Evolutionary conservation across 2,329 filamentous ascomycete genomes (phyloP).

Genomic region (Nemania abortiva): DNA sequence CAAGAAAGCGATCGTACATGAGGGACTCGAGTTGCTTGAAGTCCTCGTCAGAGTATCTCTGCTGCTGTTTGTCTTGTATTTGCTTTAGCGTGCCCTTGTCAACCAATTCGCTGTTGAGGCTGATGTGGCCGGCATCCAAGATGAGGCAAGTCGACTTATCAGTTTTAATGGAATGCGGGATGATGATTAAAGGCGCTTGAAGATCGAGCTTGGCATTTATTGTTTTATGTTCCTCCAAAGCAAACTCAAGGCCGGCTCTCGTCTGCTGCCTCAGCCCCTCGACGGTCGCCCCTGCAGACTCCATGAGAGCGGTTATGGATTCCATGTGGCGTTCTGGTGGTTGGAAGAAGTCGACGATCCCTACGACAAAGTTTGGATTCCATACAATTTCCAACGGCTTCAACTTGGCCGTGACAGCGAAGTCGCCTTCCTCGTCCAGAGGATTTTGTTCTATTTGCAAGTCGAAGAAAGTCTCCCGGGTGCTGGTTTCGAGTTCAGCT

Average conservation of each 20-base stretch:
- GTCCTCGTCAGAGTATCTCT: constrained; percentile 89
- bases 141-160: constrained; percentile 88
- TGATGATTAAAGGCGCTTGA: constrained; percentile 94
- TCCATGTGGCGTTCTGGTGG: constrained; percentile 98
- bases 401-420: constrained; percentile 88
- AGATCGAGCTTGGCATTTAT: constrained; percentile 96
- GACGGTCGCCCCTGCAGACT: constrained; percentile 93
- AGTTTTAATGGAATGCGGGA: constrained; percentile 90
- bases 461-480: constrained; percentile 86
- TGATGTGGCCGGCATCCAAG: constrained; percentile 94
- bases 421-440: constrained; percentile 90
- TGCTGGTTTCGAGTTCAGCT: constrained; percentile 63
- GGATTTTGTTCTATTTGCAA: constrained; percentile 95
- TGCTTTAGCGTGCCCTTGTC: constrained; percentile 91
- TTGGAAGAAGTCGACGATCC: constrained; percentile 94
- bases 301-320: constrained; percentile 94
- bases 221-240: constrained; percentile 96
- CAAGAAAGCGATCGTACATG: constrained; percentile 97
- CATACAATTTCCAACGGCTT: constrained; percentile 98
- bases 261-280: constrained; percentile 96
- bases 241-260: constrained; percentile 93
- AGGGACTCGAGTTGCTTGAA: constrained; percentile 87
- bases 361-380: constrained; percentile 93
- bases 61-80: constrained; percentile 89
- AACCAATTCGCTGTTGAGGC: constrained; percentile 92